These are phyloP conservation scores for Zygotorulaspora florentina DNA, from an alignment of 805 yeast species.

Conservation along the genomic window DNA sequence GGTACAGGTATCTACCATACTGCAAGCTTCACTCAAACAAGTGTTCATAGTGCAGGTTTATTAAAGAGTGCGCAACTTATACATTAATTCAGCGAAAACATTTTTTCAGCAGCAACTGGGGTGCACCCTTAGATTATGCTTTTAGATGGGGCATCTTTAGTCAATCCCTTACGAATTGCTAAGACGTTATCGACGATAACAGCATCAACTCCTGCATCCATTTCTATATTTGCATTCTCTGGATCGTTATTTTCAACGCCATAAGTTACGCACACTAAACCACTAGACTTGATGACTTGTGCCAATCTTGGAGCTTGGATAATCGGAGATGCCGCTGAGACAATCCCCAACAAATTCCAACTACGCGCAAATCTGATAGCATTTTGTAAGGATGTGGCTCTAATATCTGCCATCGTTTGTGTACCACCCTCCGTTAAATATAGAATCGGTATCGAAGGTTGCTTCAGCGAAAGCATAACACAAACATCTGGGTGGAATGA, in stretches of 20 bases:
- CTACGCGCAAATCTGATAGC: slow-evolving; percentile 86
- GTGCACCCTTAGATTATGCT: neutral
- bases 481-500: slow-evolving; percentile 95
- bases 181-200: slow-evolving; percentile 95
- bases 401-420: slow-evolving; percentile 75
- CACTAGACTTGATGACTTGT: slow-evolving; percentile 84
- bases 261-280: slow-evolving; percentile 89
- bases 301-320: slow-evolving; percentile 88
- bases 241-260: slow-evolving; percentile 84
- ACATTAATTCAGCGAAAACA: neutral
- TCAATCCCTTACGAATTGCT: slow-evolving; percentile 83
- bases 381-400: slow-evolving; percentile 84
- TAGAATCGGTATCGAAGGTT: slow-evolving; percentile 87
- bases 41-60: no score
- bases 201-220: slow-evolving; percentile 95
- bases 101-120: neutral
- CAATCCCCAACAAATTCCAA: slow-evolving; percentile 91
- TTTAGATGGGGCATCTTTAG: slow-evolving; percentile 26
- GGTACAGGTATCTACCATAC: no score
- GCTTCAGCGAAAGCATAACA: slow-evolving; percentile 77
- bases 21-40: no score
- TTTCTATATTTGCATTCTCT: slow-evolving; percentile 73
- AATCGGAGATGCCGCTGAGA: slow-evolving; percentile 80
- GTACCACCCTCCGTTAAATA: slow-evolving; percentile 90
- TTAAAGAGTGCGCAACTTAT: no score